These are phyloP conservation scores for Carpinus fangiana DNA, from an alignment of 306 rosid genomes.

Conservation along the genomic window DNA sequence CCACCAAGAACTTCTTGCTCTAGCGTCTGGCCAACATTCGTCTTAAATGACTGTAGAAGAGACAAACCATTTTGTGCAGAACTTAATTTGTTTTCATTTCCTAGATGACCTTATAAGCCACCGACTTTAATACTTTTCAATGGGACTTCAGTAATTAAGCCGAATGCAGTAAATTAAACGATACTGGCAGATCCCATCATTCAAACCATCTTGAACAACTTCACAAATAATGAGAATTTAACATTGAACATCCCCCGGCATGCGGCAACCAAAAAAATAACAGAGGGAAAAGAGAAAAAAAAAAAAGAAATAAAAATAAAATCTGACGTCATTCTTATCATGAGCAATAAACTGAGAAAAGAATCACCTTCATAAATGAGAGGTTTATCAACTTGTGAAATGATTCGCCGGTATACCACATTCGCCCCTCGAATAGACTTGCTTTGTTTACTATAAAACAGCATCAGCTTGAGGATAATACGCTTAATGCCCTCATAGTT, in stretches of 20 bases:
- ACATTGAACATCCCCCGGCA: background rate
- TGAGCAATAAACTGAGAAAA: background rate
- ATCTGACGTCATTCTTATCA: background rate
- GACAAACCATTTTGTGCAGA: background rate
- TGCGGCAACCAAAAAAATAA: background rate
- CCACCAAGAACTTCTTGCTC: too few relatives aligned
- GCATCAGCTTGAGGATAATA: constrained; percentile 56
- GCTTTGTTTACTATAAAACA: constrained; percentile 93
- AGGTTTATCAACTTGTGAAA: constrained; percentile 82
- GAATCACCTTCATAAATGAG: constrained; percentile 74
- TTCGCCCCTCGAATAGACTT: constrained; percentile 90
- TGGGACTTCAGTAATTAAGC: background rate
- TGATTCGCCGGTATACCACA: constrained; percentile 68
- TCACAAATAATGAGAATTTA: background rate
- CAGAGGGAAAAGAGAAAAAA: background rate
- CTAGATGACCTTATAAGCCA: background rate
- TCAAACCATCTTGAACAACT: background rate
- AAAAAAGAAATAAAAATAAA: background rate
- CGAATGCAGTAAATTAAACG: background rate
- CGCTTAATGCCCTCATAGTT: constrained; percentile 67
- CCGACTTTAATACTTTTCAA: background rate
- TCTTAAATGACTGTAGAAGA: background rate
- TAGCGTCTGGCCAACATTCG: background rate
- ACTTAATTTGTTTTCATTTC: background rate
- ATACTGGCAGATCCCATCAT: background rate